Evolutionary conservation across 2,329 filamentous ascomycete genomes (phyloP), one percentile per base, ranked within the genome.

Genomic region (Botrytis cinerea): DNA sequence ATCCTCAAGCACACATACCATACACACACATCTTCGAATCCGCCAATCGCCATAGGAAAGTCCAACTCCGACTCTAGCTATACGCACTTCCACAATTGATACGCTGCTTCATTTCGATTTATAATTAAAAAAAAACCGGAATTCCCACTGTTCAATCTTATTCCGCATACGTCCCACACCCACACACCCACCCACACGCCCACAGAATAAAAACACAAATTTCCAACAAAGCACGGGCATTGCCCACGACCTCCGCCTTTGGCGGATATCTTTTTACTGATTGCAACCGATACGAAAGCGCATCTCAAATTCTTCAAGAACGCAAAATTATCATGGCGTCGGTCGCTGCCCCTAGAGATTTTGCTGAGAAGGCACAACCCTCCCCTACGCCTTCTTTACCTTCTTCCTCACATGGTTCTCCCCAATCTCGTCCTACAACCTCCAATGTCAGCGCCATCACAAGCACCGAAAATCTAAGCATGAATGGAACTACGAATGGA

Each of bases 401-500:
- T 22, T 78, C 79, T 59, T 81, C 79, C 25, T 66, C 72, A 6
- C 70, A 76, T 60, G 74, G 74, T 32, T 80, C 79, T 32, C 78
- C 78, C 32, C 76, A 78, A 54, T 76, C 77, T 25, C 75, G 73
- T 28, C 78, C 78, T 12, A 72, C 74, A 18, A 67, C 70, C 6
- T 75, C 67, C 57, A 79, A 80, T 77, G 77, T 75, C 70, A 76
- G 75, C 62, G 67, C 76, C 12, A 70, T 78, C 51, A 74, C 78
- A 54, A 80, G 76, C 70, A 77, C 73, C 45, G 78, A 80, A 72
- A 78, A 75, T 60, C 75, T 80, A 54, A 77, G 74, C 67, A 71
- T 74, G 35, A 80, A 80, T 75, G 79, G 77, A 12, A 69, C 73
- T 68, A 73, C 73, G 35, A 81, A 80, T 75, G 79, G 77, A 12